A percentile compares a stretch with the other conserved stretches of the same genome.
These are phyloP conservation scores for Asterophora parasitica DNA, from an alignment of 768 basidiomycete species.

Conservation along the genomic window DNA sequence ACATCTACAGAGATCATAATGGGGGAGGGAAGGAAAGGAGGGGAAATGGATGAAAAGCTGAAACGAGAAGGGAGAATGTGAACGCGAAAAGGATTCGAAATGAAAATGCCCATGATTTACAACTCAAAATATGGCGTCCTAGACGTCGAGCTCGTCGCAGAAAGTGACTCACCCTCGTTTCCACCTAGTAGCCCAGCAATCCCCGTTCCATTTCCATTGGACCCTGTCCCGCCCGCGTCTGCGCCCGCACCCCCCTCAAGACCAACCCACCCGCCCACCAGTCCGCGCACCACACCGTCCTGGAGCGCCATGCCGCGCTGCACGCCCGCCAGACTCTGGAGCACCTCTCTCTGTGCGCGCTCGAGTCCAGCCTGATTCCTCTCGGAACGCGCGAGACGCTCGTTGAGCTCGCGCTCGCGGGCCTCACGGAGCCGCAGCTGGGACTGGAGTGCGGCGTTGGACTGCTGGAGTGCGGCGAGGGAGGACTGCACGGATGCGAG, in stretches of 20 bases:
- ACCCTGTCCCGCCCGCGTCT: slow-evolving; percentile 14
- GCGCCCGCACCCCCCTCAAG: slow-evolving; percentile 52
- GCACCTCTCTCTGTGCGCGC: slow-evolving; percentile 33
- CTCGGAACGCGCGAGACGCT: slow-evolving; percentile 20
- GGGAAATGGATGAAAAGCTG: no score
- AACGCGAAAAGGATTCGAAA: slow-evolving; percentile 1
- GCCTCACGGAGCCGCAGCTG: slow-evolving; percentile 29
- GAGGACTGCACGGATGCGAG: no score
- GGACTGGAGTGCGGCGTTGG: slow-evolving; percentile 21
- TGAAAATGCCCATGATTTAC: not conserved
- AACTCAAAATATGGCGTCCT: no score
- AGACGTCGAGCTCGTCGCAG: no score
- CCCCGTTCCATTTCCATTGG: no score
- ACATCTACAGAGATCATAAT: slow-evolving; percentile 7
- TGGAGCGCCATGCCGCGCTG: slow-evolving; percentile 70
- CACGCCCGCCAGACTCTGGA: slow-evolving; percentile 33
- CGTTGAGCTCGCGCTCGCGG: slow-evolving; percentile 29
- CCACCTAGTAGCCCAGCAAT: no score
- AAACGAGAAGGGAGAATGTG: not conserved
- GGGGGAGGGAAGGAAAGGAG: no score
- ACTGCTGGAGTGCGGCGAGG: no score
- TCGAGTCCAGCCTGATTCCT: slow-evolving; percentile 21
- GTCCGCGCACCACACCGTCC: slow-evolving; percentile 75
- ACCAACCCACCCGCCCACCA: slow-evolving; percentile 79
- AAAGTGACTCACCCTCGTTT: no score